These are phyloP conservation scores for Bruguiera hainesii DNA, from an alignment of 441 rosid genomes.

Conservation along the genomic window DNA sequence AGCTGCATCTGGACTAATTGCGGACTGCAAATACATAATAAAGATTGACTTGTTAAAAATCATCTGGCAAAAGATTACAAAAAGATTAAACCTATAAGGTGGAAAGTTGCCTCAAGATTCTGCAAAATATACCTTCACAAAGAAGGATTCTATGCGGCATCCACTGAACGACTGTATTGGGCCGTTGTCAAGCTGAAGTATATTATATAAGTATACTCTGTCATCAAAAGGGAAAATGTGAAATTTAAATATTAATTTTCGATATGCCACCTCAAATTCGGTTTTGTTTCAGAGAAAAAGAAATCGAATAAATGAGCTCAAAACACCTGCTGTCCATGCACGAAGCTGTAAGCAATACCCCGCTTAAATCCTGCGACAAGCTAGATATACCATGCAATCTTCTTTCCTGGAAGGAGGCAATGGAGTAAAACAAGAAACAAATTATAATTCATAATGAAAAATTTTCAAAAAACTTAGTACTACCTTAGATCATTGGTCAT, in stretches of 20 bases:
- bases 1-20: constrained; percentile 83
- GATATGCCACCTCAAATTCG: not conserved
- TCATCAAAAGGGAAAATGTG: constrained; percentile 13
- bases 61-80: constrained; percentile 5
- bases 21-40: constrained; percentile 48
- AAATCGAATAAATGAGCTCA: not conserved
- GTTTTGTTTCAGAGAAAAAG: constrained; percentile 7
- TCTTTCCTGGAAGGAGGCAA: constrained; percentile 44
- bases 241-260: not conserved
- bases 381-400: constrained; percentile 77
- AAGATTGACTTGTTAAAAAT: constrained; percentile 6
- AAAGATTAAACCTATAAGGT: not conserved
- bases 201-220: constrained; percentile 78
- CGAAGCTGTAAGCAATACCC: constrained; percentile 76
- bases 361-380: constrained; percentile 80
- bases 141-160: constrained; percentile 74
- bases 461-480: not conserved
- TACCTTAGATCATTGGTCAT: not conserved
- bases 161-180: constrained; percentile 66
- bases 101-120: not conserved
- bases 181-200: constrained; percentile 79
- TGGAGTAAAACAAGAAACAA: not conserved
- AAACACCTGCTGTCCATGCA: constrained; percentile 85
- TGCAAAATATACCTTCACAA: constrained; percentile 58
- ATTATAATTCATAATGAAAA: not conserved